These are phyloP conservation scores for Boletus edulis DNA, from an alignment of 768 basidiomycete genomes.

Conservation along the genomic window DNA sequence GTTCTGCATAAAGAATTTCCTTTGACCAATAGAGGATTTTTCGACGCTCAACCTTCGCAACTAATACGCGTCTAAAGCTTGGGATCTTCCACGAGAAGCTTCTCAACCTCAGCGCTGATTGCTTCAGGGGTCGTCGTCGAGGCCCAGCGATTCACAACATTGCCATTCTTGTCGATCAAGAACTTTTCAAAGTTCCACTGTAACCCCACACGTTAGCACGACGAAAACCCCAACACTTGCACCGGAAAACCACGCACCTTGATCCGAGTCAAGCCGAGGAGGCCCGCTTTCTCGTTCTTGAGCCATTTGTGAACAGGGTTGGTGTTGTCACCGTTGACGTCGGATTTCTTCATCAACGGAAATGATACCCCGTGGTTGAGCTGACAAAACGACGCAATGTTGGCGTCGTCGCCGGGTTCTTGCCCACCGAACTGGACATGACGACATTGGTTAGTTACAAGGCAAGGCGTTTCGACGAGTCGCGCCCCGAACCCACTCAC, in stretches of 20 bases:
- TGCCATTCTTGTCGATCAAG: constrained; percentile 74
- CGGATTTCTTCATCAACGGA: constrained; percentile 89
- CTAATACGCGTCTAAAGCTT: constrained; percentile 11
- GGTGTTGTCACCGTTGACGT: constrained; percentile 85
- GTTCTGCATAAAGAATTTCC: not conserved
- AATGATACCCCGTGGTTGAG: constrained; percentile 88
- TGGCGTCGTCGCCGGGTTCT: constrained; percentile 80
- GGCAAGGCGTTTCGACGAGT: too few species aligned
- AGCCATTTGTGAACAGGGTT: constrained; percentile 86
- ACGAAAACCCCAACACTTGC: not conserved
- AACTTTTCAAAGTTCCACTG: constrained; percentile 95
- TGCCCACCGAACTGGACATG: constrained; percentile 70
- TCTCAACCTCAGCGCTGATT: constrained; percentile 63
- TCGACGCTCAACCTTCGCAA: not conserved
- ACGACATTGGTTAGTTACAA: not conserved
- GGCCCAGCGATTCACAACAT: constrained; percentile 73
- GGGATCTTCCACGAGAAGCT: constrained; percentile 41
- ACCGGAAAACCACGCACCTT: constrained; percentile 50
- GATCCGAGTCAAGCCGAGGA: constrained; percentile 69
- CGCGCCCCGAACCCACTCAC: constrained; percentile 32
- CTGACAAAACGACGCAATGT: constrained; percentile 71
- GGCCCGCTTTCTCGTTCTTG: constrained; percentile 73
- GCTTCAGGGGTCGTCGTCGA: constrained; percentile 68
- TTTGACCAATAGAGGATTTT: too few species aligned
- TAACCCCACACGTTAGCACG: not conserved